Evolutionary conservation across 2,329 filamentous ascomycete genomes (phyloP).

Genomic region (Fusarium secorum): DNA sequence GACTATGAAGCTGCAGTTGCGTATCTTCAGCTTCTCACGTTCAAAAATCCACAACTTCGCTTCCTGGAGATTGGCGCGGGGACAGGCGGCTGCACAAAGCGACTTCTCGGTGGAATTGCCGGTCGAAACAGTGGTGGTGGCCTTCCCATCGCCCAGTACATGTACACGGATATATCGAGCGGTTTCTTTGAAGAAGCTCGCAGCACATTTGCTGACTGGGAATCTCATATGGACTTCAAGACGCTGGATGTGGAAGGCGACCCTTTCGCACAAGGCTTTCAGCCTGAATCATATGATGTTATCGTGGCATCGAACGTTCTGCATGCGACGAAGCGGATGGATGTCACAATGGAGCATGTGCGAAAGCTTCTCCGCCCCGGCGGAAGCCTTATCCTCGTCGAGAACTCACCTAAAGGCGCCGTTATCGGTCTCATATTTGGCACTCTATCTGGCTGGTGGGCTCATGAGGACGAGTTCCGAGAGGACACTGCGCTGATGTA

Average conservation of each 20-base stretch:
- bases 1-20: slow-evolving; percentile 8
- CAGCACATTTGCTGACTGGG: not conserved
- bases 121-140: not conserved
- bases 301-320: slow-evolving; percentile 6
- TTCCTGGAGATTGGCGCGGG: slow-evolving; percentile 3
- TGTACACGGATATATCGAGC: slow-evolving; percentile 3
- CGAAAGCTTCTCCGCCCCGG: not conserved
- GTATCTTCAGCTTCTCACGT: slow-evolving; percentile 4
- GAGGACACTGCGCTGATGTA: slow-evolving; percentile 6
- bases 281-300: not conserved
- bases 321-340: slow-evolving; percentile 1
- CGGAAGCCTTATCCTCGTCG: not conserved
- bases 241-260: not conserved
- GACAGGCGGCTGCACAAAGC: slow-evolving; percentile 1
- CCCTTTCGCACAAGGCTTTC: not conserved
- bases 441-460: slow-evolving; percentile 6
- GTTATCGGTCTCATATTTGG: slow-evolving; percentile 5
- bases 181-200: slow-evolving; percentile 7
- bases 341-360: not conserved
- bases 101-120: not conserved
- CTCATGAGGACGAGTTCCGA: slow-evolving; percentile 2
- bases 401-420: not conserved
- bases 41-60: not conserved
- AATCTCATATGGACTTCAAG: not conserved
- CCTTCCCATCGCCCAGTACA: not conserved